phyloP scores from a whole-genome alignment of 768 basidiomycete species.

The Kwoniella sp. region DNA sequence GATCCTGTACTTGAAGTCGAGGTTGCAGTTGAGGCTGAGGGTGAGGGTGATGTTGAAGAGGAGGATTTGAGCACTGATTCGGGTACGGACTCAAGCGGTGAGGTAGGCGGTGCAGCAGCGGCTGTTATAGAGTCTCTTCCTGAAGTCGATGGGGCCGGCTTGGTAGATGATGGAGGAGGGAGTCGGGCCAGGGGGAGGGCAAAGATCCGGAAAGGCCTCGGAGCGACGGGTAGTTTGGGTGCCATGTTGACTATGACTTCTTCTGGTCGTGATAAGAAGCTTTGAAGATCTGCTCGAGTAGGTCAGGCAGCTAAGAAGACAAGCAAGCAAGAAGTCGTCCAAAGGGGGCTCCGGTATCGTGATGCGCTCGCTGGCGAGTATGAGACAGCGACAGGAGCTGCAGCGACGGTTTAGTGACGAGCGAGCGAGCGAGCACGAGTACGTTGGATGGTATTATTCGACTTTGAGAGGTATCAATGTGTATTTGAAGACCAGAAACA shows the following conservation, averaged over 20 bases:
- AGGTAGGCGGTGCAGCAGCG: constrained; percentile 6
- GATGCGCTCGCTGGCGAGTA: too few relatives aligned
- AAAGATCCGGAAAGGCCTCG: constrained; percentile 47
- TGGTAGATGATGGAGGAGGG: constrained; percentile 18
- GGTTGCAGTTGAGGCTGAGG: constrained; percentile 6
- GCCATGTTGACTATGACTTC: constrained; percentile 14
- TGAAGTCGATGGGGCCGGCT: constrained; percentile 12
- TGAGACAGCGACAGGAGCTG: too few relatives aligned
- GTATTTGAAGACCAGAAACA: too few relatives aligned
- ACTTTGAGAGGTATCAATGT: too few relatives aligned
- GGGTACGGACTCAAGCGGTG: constrained; percentile 5
- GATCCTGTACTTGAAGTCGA: not conserved
- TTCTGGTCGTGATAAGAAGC: too few relatives aligned
- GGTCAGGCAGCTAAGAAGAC: too few relatives aligned
- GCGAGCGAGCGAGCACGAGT: too few relatives aligned
- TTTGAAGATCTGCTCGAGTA: too few relatives aligned
- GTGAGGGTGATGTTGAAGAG: not conserved
- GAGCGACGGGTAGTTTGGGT: constrained; percentile 12
- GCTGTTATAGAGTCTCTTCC: not conserved
- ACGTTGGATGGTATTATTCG: too few relatives aligned
- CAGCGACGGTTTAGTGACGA: too few relatives aligned
- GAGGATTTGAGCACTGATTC: not conserved
- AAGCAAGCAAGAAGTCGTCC: too few relatives aligned
- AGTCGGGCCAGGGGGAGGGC: constrained; percentile 51
- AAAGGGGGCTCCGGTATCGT: too few relatives aligned